A percentile compares a stretch with the other conserved stretches of the same genome.
phyloP scores from a whole-genome alignment of 345 rosid species.

The Viola odorata region DNA sequence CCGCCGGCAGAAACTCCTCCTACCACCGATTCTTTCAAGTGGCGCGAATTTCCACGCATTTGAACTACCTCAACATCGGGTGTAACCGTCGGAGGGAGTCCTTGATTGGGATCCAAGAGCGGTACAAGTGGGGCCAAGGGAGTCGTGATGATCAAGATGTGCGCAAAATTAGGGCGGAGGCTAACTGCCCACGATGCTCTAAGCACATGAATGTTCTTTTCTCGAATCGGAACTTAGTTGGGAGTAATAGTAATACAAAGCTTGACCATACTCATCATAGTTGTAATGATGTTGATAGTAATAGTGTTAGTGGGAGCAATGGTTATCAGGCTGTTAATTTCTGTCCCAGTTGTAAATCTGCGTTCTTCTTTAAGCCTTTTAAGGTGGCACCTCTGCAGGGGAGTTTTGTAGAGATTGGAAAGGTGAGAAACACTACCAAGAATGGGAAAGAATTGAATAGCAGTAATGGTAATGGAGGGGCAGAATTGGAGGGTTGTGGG shows the following conservation, averaged over 20 bases:
- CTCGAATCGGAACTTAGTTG: slow-evolving; percentile 43
- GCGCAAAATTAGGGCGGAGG: slow-evolving; percentile 76
- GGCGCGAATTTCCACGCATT: slow-evolving; percentile 31
- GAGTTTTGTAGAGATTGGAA: slow-evolving; percentile 78
- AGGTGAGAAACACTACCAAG: slow-evolving; percentile 23
- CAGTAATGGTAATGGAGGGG: slow-evolving; percentile 13
- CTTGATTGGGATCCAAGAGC: slow-evolving; percentile 43
- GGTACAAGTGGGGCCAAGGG: slow-evolving; percentile 62
- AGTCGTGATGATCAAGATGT: slow-evolving; percentile 8
- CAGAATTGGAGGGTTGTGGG: slow-evolving; percentile 12
- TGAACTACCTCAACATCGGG: slow-evolving; percentile 34
- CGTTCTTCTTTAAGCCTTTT: slow-evolving; percentile 67
- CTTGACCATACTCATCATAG: slow-evolving; percentile 6
- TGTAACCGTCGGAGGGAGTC: slow-evolving; percentile 41
- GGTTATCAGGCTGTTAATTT: slow-evolving; percentile 57
- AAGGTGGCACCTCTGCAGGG: slow-evolving; percentile 74
- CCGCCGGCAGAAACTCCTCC: slow-evolving; percentile 2
- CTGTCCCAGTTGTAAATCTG: slow-evolving; percentile 88
- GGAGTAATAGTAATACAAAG: slow-evolving; percentile 4
- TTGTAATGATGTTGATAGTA: neutral
- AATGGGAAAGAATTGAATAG: slow-evolving; percentile 8
- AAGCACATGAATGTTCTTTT: slow-evolving; percentile 78
- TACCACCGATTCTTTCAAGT: no score
- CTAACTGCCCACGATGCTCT: slow-evolving; percentile 90
- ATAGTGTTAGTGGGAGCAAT: neutral